A percentile compares a stretch with the other conserved stretches of the same genome.
These are phyloP conservation scores for Westerdykella aurantiaca DNA, from an alignment of 2,329 filamentous ascomycete genomes.

Conservation along the genomic window DNA sequence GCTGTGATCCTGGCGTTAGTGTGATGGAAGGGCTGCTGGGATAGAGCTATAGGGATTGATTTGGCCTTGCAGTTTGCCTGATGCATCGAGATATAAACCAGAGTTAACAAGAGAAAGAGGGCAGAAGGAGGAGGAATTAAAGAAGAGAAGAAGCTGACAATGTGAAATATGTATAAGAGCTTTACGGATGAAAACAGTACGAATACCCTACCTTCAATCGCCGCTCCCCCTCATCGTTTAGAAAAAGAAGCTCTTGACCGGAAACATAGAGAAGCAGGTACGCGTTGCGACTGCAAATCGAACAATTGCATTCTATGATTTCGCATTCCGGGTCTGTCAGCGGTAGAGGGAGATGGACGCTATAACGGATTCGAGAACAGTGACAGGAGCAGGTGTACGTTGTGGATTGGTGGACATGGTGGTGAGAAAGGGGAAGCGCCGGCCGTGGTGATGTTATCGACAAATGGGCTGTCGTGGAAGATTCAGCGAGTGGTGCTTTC, in stretches of 20 bases:
- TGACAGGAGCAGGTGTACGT: slow-evolving; percentile 50
- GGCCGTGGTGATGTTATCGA: neutral
- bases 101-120: no score
- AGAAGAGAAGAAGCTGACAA: no score
- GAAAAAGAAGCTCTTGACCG: slow-evolving; percentile 13
- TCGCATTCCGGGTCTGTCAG: slow-evolving; percentile 38
- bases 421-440: neutral
- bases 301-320: slow-evolving; percentile 50
- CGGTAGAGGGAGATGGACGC: slow-evolving; percentile 46
- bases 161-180: no score
- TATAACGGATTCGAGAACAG: slow-evolving; percentile 48
- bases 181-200: neutral
- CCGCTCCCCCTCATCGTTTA: neutral
- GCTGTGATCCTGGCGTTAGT: no score
- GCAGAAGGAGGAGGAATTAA: no score
- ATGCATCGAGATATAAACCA: no score
- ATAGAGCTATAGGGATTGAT: no score
- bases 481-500: no score
- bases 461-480: neutral
- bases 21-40: no score
- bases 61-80: no score
- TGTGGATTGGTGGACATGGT: neutral
- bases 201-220: neutral
- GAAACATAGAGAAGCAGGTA: slow-evolving; percentile 43
- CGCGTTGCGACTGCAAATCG: slow-evolving; percentile 48